Base-by-base conservation (phyloP, 257 asterid genomes). In the Penstemon davidsonii region DNA sequence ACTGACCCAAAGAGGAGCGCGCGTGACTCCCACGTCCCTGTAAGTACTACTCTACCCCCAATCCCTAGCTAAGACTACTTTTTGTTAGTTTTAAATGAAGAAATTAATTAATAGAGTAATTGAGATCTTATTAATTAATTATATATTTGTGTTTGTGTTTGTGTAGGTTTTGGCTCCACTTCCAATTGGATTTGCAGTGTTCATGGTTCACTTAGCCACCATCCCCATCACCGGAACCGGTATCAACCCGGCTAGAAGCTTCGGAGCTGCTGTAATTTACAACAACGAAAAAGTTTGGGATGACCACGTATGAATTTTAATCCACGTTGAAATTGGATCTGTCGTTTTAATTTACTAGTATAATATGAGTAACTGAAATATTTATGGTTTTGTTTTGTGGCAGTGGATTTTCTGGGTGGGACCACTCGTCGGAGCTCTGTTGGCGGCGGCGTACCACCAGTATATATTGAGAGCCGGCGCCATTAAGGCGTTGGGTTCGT, bases 331-430 rank as follows among this genome's bases (percentile, higher is more conserved):
- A 15, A 15, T 15, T 15, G 18, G 18, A 15, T 15, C 33, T 25
- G 2, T 25, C 33, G 1, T 25, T 36, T 36, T 36, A 56, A 56
- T 13, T 8, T 3, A 37, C 37, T 39, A 18, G 38, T 11, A 33
- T 38, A 3, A 33, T 36, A 7, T 59, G 4, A 38, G 0, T 12
- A 1, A 5, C 0, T 39, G 0, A 8, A 40, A 4, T 42, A 37
- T 12, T 8, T 8, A 8, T 18, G 4, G 10, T n/a, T 46, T 46
- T 5, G 5, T 46, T 3, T 19, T 13, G 50, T 41, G 33, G 79
- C 89, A 91, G 97, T 91, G 97, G 97, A 88, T 91, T 5, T 91
- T 91, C 85, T 91, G 97, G 97, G 97, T 91, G 8, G 96, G 97
- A 52, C 97, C 97, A 8, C 64, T 91, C 4, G 86, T 76, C 19